Base-by-base conservation (phyloP, 768 basidiomycete species). In the Boletus subcaerulescens region DNA sequence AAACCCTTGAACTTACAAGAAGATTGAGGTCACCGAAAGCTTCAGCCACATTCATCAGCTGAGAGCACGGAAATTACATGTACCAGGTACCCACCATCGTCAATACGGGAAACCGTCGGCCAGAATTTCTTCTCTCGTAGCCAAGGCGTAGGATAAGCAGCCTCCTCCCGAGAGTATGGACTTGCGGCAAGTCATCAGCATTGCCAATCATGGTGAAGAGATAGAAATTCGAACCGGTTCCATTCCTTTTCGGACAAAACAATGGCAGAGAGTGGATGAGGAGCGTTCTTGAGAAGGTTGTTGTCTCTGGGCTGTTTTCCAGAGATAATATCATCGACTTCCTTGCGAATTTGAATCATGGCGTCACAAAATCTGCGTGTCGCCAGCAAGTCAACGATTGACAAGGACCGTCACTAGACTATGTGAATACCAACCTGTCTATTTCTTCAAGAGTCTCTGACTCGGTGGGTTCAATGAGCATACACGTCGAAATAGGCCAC, bases 381-480 rank as follows among this genome's bases (percentile, higher is more conserved):
- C 42, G 45, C 32, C 32, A 20, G 50, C 20, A 3, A 48, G 43
- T 48, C 14, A 17, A 45, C 35, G 41, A 45, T 1, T 29, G 13
- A 42, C 26, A 17, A 20, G 15, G 40, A 47, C 0, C 26, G 55
- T 50, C 18, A 26, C 9, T 22, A 44, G 10, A 22, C 22, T 11
- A 48, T 38, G 31, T 33, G 15, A 44, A 10, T 14, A 60, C 74
- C 45, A 57, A 90, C 85, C 87, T 82, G 65, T 98, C 93, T 49
- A 98, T 82, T 70, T 98, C 96, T 57, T 94, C 89, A 29, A 97
- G 78, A 0, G 91, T 85, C 74, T 98, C 96, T 0, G 92, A 95
- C 71, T 98, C 96, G 3, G 96, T 98, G 7, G 96, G 96, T 73
- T 98, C 96, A 58, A 98, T 97, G 49, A 97, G 80, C 92, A 97